Percentiles rank a stretch among this genome's conserved stretches.
Conservation (phyloP, 2,329 filamentous ascomycete genomes). For the Cercospora sp. region DNA sequence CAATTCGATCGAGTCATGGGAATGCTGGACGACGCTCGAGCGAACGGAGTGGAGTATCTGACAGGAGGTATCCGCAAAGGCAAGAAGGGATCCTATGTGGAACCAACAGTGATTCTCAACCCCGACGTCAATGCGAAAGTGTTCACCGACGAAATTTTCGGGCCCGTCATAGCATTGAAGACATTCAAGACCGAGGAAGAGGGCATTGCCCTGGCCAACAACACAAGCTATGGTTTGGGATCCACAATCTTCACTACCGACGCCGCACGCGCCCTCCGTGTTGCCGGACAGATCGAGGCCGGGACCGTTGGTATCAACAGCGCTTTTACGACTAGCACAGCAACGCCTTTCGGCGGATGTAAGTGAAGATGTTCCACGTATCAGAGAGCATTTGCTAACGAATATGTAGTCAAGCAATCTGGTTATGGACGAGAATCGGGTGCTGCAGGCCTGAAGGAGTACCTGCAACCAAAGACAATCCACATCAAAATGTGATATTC, state of each 20-base stretch:
- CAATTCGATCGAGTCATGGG: conserved; percentile 70
- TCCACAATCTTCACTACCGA: conserved; percentile 72
- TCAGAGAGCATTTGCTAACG: neutral
- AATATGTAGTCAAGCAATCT: conserved; percentile 19
- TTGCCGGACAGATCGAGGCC: conserved; percentile 55
- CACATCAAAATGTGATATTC: neutral
- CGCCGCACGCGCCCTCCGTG: conserved; percentile 49
- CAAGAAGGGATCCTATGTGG: neutral
- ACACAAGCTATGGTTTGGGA: conserved; percentile 75
- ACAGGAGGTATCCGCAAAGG: conserved; percentile 5
- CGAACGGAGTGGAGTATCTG: conserved; percentile 23
- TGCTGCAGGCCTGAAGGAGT: conserved; percentile 15
- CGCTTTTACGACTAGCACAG: neutral
- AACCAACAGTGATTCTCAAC: conserved; percentile 54
- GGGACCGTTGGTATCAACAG: conserved; percentile 44
- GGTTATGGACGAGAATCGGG: conserved; percentile 20
- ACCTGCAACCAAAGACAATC: neutral
- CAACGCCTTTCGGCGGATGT: conserved; percentile 18
- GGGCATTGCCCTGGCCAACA: conserved; percentile 72
- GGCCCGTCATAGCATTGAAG: conserved; percentile 70
- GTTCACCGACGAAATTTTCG: conserved; percentile 65
- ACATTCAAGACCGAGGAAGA: conserved; percentile 68
- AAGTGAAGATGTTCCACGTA: neutral
- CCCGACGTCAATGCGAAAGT: conserved; percentile 71
- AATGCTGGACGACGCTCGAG: conserved; percentile 68